Percentiles rank a stretch among this genome's conserved stretches.
phyloP scores from a whole-genome alignment of 306 rosid genomes.

The Prunus dulcis region DNA sequence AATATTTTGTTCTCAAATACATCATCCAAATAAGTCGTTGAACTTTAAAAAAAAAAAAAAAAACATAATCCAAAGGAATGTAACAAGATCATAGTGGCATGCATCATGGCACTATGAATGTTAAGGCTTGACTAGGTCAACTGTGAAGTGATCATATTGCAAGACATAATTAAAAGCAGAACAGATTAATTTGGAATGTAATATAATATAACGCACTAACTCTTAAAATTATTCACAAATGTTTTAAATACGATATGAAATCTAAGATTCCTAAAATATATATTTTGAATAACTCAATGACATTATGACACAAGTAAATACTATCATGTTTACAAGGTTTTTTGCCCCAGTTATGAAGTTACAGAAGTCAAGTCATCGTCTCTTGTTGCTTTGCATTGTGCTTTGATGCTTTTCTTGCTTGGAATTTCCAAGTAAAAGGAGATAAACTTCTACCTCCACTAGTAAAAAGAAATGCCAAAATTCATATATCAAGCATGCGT shows the following conservation, averaged over 20 bases:
- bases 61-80: neutral
- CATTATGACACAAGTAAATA: neutral
- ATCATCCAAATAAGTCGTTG: too few relatives aligned
- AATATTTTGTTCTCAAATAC: too few relatives aligned
- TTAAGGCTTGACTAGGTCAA: neutral
- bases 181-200: neutral
- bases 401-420: neutral
- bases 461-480: slow-evolving; percentile 5
- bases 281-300: neutral
- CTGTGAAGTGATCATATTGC: neutral
- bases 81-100: neutral
- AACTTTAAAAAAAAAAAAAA: neutral
- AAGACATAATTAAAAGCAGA: neutral
- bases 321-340: too few relatives aligned
- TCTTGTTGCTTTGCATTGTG: neutral
- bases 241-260: neutral
- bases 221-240: neutral
- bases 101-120: neutral
- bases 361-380: neutral
- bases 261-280: neutral
- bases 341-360: neutral
- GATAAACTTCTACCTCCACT: slow-evolving; percentile 20
- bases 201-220: neutral
- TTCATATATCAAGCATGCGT: slow-evolving; percentile 30
- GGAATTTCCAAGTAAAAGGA: neutral